Base-by-base conservation (phyloP, 345 rosid species). In the Arabis alpina region DNA sequence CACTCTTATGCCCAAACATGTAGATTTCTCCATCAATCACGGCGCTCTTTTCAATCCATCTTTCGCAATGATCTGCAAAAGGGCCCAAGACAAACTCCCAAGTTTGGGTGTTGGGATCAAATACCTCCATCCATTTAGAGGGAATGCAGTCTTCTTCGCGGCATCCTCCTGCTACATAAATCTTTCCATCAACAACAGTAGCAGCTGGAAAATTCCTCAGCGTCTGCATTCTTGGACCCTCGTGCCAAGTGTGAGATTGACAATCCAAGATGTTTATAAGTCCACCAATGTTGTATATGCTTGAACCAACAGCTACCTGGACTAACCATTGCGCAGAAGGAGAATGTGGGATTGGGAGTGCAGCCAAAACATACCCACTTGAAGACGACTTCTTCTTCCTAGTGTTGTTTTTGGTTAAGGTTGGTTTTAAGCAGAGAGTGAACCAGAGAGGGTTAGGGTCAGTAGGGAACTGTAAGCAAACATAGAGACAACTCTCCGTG, bases 121-220 rank as follows among this genome's bases (percentile, higher is more conserved):
- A 86, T 28, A 79, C 96, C 76, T 89, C 96, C n/a, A 92, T 88
- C 89, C 90, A 92, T 13, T 83, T 69, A 54, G 56, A 80, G 11
- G 83, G 65, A 8, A 72, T 82, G 82, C 14, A 79, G 9, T 54
- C 85, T 28, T 80, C 39, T 60, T 84, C 82, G n/a, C n/a, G n/a
- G n/a, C n/a, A n/a, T 0, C 96, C 96, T 0, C 96, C 98, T 48
- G 86, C 66, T 25, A 89, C 86, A 37, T 84, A 89, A 10, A 92
- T 74, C 70, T 79, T 86, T 0, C 73, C 87, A 5, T 75, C 81
- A 12, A 86, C 70, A 2, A 79, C 84, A 2, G 84, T 90, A 0
- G 88, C 83, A 0, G 89, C 86, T 3, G 96, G 74, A 54, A 76
- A 16, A 0, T 2, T 77, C 59, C 88, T 85, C 4, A 78, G 69